A percentile compares a stretch with the other conserved stretches of the same genome.
phyloP scores from a whole-genome alignment of 192 early-diverging fungal species.

The Coemansia sp. region DNA sequence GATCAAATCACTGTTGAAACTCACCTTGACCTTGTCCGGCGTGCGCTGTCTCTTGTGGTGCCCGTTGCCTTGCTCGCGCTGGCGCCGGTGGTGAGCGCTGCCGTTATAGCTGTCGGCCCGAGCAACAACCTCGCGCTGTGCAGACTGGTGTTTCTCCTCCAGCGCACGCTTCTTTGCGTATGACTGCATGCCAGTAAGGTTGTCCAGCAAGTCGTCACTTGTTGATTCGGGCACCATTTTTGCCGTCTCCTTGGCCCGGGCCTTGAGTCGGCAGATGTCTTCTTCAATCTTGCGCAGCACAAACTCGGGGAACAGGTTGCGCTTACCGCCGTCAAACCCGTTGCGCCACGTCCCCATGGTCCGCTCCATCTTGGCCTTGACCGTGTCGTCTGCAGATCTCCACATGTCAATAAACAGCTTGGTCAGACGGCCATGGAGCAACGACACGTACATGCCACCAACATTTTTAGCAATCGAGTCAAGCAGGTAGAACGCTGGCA shows the following conservation, averaged over 20 bases:
- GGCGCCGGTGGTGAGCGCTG: not conserved
- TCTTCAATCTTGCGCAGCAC: slow-evolving; percentile 49
- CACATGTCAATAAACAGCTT: slow-evolving; percentile 75
- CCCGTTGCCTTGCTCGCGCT: not conserved
- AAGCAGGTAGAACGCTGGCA: slow-evolving; percentile 87
- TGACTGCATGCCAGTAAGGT: slow-evolving; percentile 40
- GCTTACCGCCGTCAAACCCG: slow-evolving; percentile 53
- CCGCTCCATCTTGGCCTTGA: slow-evolving; percentile 70
- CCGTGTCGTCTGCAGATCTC: slow-evolving; percentile 62
- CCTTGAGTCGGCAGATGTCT: slow-evolving; percentile 32
- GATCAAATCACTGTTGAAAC: slow-evolving; percentile 11
- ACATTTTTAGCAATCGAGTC: slow-evolving; percentile 98
- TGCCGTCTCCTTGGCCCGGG: slow-evolving; percentile 16
- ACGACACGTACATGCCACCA: slow-evolving; percentile 69
- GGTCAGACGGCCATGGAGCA: slow-evolving; percentile 75
- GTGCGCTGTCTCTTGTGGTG: slow-evolving; percentile 31
- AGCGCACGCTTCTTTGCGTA: slow-evolving; percentile 41
- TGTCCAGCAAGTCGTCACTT: slow-evolving; percentile 32
- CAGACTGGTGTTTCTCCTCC: slow-evolving; percentile 26
- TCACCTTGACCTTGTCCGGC: slow-evolving; percentile 32
- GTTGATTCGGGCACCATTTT: slow-evolving; percentile 11
- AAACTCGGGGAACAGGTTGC: slow-evolving; percentile 46
- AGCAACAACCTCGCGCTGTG: slow-evolving; percentile 30
- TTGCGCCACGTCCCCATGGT: slow-evolving; percentile 82
- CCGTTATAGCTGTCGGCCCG: slow-evolving; percentile 21